Evolutionary conservation across 257 asterid genomes (phyloP).

Genomic region (Fraxinus excelsior): DNA sequence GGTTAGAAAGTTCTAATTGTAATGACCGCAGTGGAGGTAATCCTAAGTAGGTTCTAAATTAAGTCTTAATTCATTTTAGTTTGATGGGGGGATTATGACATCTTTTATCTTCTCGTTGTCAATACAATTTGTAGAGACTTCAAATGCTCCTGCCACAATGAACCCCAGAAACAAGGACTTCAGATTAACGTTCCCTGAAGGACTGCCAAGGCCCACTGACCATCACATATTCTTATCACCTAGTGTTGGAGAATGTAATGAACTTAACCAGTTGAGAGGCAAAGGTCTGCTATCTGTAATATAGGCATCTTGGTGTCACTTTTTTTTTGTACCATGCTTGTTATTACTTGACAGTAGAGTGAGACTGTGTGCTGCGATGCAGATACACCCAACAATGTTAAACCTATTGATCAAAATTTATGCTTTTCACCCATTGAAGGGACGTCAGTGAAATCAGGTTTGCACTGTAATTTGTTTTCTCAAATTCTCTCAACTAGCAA

Average conservation of each 20-base stretch:
- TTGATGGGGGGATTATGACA: background rate
- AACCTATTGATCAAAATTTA: conserved; percentile 41
- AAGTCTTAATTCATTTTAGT: background rate
- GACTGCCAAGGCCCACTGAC: conserved; percentile 36
- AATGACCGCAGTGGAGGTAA: conserved; percentile 41
- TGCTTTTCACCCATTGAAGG: conserved; percentile 32
- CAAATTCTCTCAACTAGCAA: conserved; percentile 12
- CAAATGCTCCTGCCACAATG: conserved; percentile 27
- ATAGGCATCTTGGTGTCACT: conserved; percentile 9
- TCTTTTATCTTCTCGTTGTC: conserved; percentile 13
- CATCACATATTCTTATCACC: conserved; percentile 41
- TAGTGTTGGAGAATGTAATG: conserved; percentile 19
- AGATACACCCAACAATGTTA: conserved; percentile 43
- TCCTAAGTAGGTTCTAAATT: conserved; percentile 7
- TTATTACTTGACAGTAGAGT: conserved; percentile 22
- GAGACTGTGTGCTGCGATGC: conserved; percentile 34
- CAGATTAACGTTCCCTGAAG: conserved; percentile 38
- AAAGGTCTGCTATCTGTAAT: conserved; percentile 32
- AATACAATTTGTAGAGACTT: conserved; percentile 36
- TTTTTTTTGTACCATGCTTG: conserved; percentile 4
- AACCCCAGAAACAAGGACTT: conserved; percentile 29
- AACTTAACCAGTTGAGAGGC: conserved; percentile 28
- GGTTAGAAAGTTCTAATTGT: conserved; percentile 25
- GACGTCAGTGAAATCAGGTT: conserved; percentile 46
- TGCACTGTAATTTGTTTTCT: conserved; percentile 28